phyloP scores from a whole-genome alignment of 495 filamentous ascomycete species.

The Terfezia claveryi region DNA sequence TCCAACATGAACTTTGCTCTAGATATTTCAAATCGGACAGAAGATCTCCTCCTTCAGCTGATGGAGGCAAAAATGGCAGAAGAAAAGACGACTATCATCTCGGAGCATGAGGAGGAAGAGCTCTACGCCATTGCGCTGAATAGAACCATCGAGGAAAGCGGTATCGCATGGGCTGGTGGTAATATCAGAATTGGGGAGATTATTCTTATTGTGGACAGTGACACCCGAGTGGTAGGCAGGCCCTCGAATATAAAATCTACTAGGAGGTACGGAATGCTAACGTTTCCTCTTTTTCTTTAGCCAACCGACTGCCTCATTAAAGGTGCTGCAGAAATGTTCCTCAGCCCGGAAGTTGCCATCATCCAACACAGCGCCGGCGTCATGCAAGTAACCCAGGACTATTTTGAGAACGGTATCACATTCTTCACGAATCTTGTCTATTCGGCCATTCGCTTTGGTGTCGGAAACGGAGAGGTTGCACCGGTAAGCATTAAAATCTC shows the following conservation, averaged over 20 bases:
- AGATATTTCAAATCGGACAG: constrained; percentile 50
- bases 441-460: constrained; percentile 52
- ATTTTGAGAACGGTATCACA: constrained; percentile 55
- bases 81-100: constrained; percentile 28
- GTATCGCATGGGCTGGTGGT: constrained; percentile 56
- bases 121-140: constrained; percentile 24
- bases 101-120: constrained; percentile 50
- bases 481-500: constrained; percentile 18
- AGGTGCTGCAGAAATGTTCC: constrained; percentile 59
- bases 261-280: too few relatives aligned
- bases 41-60: constrained; percentile 38
- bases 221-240: constrained; percentile 37
- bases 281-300: too few relatives aligned
- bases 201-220: constrained; percentile 53
- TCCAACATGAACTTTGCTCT: constrained; percentile 71
- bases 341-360: constrained; percentile 56
- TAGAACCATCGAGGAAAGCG: constrained; percentile 40
- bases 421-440: constrained; percentile 76
- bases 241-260: constrained; percentile 4
- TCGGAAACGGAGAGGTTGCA: constrained; percentile 62
- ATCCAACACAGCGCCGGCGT: constrained; percentile 63
- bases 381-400: constrained; percentile 55
- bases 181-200: constrained; percentile 63
- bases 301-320: constrained; percentile 51
- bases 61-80: constrained; percentile 9